These are phyloP conservation scores for Claviceps paspali DNA, from an alignment of 2,329 filamentous ascomycete genomes.

Conservation along the genomic window DNA sequence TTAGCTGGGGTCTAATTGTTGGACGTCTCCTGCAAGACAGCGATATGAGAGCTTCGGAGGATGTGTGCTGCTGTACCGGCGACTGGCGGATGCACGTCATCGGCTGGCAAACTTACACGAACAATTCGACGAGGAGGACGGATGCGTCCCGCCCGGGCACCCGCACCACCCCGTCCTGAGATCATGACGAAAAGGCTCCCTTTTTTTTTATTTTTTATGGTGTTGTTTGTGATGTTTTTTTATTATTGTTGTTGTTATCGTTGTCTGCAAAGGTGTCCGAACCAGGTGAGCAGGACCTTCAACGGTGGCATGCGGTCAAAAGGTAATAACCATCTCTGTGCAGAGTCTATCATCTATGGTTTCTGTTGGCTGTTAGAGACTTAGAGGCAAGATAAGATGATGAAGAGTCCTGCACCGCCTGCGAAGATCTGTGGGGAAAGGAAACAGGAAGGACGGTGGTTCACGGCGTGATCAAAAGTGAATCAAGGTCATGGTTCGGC, in stretches of 20 bases:
- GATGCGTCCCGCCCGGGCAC: constrained; percentile 23
- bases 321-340: not conserved
- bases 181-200: constrained; percentile 21
- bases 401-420: not conserved
- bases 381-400: not conserved
- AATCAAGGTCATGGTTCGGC: not conserved
- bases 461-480: not conserved
- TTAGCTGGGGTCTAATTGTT: too few relatives aligned
- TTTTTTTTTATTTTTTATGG: not conserved
- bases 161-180: constrained; percentile 31
- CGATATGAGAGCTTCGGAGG: too few relatives aligned
- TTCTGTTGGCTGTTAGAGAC: not conserved
- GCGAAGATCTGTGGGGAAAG: not conserved
- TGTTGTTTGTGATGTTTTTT: not conserved
- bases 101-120: constrained; percentile 21
- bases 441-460: too few relatives aligned
- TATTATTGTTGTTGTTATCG: too few relatives aligned
- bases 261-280: not conserved
- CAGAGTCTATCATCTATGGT: not conserved
- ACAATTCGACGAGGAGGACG: constrained; percentile 27
- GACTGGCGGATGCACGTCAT: too few relatives aligned
- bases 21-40: too few relatives aligned
- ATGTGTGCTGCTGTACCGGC: too few relatives aligned
- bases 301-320: not conserved
- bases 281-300: not conserved